Evolutionary conservation across 345 rosid species (phyloP).

Genomic region (Arabis alpina): DNA sequence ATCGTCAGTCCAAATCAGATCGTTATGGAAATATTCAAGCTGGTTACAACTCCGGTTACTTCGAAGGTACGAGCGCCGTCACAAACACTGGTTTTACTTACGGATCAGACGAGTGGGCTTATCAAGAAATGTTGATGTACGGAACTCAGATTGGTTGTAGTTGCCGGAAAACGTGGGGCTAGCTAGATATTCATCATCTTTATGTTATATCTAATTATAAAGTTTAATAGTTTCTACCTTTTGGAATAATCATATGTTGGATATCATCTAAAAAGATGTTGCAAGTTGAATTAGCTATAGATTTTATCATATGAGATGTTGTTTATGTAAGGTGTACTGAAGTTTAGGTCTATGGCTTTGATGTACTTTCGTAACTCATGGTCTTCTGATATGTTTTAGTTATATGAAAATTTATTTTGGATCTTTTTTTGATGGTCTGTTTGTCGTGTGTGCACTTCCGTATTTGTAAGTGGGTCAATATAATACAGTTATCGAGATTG

Average conservation of each 20-base stretch:
- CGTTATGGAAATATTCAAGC: constrained; percentile 3
- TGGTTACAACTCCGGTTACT: neutral
- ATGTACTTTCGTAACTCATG: neutral
- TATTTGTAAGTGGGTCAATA: neutral
- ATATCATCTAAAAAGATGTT: neutral
- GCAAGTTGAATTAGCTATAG: neutral
- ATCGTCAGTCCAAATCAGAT: constrained; percentile 2
- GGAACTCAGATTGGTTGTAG: constrained; percentile 34
- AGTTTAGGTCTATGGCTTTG: neutral
- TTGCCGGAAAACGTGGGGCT: constrained; percentile 32
- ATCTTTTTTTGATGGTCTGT: neutral
- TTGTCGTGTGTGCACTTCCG: neutral
- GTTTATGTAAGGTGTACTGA: neutral
- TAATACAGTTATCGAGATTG: neutral
- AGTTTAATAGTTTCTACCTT: neutral
- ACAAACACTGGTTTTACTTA: constrained; percentile 12
- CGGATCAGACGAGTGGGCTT: constrained; percentile 29
- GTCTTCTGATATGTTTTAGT: neutral
- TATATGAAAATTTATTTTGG: neutral
- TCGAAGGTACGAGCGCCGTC: neutral
- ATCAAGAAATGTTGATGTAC: constrained; percentile 41
- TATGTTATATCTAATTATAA: neutral
- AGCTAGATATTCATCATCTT: constrained; percentile 4
- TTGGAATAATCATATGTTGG: neutral
- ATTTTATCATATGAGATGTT: neutral